Conservation (phyloP, 1,284 basidiomycete genomes). For the Anthracocystis panici-leucophaei region DNA sequence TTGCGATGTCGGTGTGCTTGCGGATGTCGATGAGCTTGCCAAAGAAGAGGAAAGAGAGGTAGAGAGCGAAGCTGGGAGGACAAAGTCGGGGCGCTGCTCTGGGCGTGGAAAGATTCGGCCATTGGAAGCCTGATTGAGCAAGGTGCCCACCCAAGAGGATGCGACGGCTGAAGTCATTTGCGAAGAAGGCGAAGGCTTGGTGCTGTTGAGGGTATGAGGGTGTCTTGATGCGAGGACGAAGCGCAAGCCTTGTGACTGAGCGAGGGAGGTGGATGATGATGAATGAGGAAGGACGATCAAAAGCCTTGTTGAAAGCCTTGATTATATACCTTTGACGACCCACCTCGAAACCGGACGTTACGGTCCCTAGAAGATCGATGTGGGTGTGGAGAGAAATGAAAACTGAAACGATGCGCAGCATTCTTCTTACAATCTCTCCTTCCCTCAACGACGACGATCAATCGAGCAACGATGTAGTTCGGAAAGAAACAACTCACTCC, state of each 20-base stretch:
- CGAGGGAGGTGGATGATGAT: background rate
- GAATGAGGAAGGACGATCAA: background rate
- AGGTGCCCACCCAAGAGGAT: slow-evolving; percentile 35
- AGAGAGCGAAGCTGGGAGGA: slow-evolving; percentile 11
- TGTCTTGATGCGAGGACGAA: background rate
- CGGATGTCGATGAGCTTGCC: background rate
- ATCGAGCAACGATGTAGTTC: no score
- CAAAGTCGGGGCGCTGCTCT: slow-evolving; percentile 27
- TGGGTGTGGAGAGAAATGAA: no score
- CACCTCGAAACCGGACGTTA: background rate
- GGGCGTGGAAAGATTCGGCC: slow-evolving; percentile 27
- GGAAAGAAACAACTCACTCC: no score
- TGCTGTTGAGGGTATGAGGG: background rate
- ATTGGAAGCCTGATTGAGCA: slow-evolving; percentile 32
- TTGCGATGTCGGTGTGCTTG: slow-evolving; percentile 3
- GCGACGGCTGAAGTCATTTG: slow-evolving; percentile 27
- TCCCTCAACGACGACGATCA: no score
- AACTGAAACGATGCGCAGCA: no score
- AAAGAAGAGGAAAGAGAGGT: background rate
- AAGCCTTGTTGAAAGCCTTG: background rate
- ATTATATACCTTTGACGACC: background rate
- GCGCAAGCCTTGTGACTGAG: background rate
- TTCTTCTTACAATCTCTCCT: no score
- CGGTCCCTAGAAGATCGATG: background rate
- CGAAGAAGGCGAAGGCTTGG: background rate